Conservation (phyloP, 345 rosid genomes). For the Streptanthus diversifolius region DNA sequence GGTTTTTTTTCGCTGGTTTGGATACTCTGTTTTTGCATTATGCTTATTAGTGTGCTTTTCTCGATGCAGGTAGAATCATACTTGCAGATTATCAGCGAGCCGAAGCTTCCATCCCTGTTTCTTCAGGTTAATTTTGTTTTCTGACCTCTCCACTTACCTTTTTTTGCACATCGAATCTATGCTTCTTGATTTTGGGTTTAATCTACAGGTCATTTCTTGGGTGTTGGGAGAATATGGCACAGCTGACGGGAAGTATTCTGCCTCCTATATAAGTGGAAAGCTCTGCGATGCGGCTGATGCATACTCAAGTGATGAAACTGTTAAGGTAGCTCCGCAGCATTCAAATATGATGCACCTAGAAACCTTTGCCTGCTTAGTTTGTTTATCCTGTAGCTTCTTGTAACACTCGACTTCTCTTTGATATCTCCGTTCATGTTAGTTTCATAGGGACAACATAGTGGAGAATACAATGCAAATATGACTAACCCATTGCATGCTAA, state of each 20-base stretch:
- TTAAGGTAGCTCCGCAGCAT: slow-evolving; percentile 56
- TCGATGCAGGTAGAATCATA: slow-evolving; percentile 85
- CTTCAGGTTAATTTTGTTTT: slow-evolving; percentile 59
- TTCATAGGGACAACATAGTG: slow-evolving; percentile 1
- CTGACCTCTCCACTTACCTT: slow-evolving; percentile 2
- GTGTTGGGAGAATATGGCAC: slow-evolving; percentile 95
- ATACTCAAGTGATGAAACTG: slow-evolving; percentile 89
- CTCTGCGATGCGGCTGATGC: slow-evolving; percentile 94
- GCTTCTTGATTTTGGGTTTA: slow-evolving; percentile 27
- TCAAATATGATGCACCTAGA: neutral
- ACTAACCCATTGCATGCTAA: slow-evolving; percentile 2
- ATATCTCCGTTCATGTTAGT: neutral
- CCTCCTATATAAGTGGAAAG: slow-evolving; percentile 81
- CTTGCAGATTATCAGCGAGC: slow-evolving; percentile 79
- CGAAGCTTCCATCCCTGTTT: slow-evolving; percentile 93
- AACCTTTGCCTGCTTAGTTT: slow-evolving; percentile 1
- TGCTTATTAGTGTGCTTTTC: slow-evolving; percentile 20
- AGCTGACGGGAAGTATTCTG: slow-evolving; percentile 78
- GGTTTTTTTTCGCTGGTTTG: neutral
- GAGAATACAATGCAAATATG: neutral
- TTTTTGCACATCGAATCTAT: neutral
- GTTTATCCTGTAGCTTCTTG: slow-evolving; percentile 4
- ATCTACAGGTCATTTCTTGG: slow-evolving; percentile 93
- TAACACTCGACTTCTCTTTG: neutral
- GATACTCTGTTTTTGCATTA: neutral